Conservation (phyloP, 345 rosid species). For the Physaria fendleri region DNA sequence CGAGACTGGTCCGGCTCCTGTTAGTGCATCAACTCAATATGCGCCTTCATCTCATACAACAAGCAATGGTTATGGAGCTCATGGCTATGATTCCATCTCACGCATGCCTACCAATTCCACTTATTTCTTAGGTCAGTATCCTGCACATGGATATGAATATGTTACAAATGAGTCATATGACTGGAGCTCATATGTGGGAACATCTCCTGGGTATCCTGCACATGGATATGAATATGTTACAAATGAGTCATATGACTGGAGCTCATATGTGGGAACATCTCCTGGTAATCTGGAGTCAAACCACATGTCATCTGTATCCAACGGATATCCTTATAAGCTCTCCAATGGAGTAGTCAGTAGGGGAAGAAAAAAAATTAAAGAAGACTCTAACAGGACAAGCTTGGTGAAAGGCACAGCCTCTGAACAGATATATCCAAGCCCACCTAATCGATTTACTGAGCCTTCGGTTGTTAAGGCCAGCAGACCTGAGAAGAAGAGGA, state of each 20-base stretch:
- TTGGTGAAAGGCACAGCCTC: constrained; percentile 28
- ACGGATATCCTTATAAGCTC: constrained; percentile 48
- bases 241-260: constrained; percentile 74
- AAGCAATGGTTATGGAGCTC: constrained; percentile 56
- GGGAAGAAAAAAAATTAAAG: constrained; percentile 41
- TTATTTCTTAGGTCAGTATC: constrained; percentile 57
- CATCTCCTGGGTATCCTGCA: no score
- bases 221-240: constrained; percentile 77
- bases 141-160: no score
- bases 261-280: constrained; percentile 53
- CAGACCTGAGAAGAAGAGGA: constrained; percentile 74
- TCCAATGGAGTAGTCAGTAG: constrained; percentile 42
- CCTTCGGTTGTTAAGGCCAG: constrained; percentile 37
- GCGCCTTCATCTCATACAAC: constrained; percentile 44
- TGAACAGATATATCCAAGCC: constrained; percentile 25
- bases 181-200: constrained; percentile 60
- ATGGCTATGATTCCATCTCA: constrained; percentile 50
- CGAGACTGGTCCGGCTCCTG: constrained; percentile 83
- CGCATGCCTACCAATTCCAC: constrained; percentile 36
- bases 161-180: constrained; percentile 67
- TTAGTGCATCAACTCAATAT: constrained; percentile 69
- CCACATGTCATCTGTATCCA: constrained; percentile 38
- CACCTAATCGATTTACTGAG: constrained; percentile 32
- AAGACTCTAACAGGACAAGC: constrained; percentile 43
- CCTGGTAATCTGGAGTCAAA: constrained; percentile 43